Base-by-base conservation (phyloP, 1,284 basidiomycete species). In the Puccinia horiana region DNA sequence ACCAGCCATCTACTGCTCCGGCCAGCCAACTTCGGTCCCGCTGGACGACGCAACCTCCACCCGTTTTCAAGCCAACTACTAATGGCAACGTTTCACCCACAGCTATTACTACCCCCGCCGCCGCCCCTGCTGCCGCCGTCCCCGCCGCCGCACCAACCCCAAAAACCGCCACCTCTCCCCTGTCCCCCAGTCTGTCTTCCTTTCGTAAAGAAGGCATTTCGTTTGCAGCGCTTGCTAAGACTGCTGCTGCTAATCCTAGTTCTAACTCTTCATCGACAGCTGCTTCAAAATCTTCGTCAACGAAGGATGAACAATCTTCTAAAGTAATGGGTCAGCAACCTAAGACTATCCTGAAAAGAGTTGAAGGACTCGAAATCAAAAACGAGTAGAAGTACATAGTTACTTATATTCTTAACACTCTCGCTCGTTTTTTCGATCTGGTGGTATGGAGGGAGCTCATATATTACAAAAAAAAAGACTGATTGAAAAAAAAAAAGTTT, bases 131-230 rank as follows among this genome's bases (percentile, higher is more conserved):
- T n/a, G 37, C 73, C 18, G 14, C 56, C 37, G 61, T 35, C 58
- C 29, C 52, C 26, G 54, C 76, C 32, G 18, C 58, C 29, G 12
- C 58, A 35, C 67, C 69, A 14, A 37, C 40, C 12, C 2, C 47
- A 16, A 56, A 56, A 32, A 52, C n/a, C 44, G 49, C 42, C 26
- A 42, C 54, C 42, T 80, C 77, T 42, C 77, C 77, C 18, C 40
- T 70, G 20, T 80, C 77, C 12, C 77, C 77, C 63, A 80, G 49
- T 61, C 26, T 72, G 35, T 70, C 65, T 32, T 80, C 77, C 29
- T 80, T 80, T 26, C 65, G 77, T n/a, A 80, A 80, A 61, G 77
- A 80, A 29, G 77, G 77, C 56, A 61, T 80, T 47, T 80, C 77
- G 37, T 80, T 80, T 73, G 77, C 77, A 9, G 65, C 77, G n/a